Conservation (phyloP, 1,139 yeast genomes). For the Magnusiomyces magnusii region DNA sequence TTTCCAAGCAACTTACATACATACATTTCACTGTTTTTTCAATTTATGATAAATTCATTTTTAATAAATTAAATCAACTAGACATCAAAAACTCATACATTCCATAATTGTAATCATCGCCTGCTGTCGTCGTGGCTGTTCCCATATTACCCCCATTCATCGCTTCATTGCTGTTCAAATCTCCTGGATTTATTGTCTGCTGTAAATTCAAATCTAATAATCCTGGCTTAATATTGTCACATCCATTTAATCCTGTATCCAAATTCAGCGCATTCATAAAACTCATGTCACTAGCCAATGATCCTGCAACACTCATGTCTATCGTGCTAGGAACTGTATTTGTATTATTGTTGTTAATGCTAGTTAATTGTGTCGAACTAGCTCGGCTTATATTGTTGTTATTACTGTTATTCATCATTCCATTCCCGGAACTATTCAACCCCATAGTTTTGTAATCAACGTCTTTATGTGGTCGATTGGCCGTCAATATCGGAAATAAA, state of each 20-base stretch:
- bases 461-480: conserved; percentile 15
- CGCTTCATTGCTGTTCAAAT: not conserved
- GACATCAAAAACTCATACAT: not conserved
- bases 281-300: not conserved
- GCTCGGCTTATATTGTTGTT: not conserved
- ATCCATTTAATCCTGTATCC: not conserved
- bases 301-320: not conserved
- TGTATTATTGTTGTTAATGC: not conserved
- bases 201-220: not conserved
- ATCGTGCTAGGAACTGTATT: not conserved
- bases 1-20: too few relatives aligned
- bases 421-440: not conserved
- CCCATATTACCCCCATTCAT: not conserved
- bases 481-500: conserved; percentile 13
- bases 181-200: not conserved
- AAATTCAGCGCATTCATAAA: not conserved
- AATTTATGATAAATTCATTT: too few relatives aligned
- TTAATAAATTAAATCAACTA: too few relatives aligned
- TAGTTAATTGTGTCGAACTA: not conserved
- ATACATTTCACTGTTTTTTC: too few relatives aligned
- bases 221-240: not conserved
- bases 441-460: not conserved
- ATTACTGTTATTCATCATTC: not conserved
- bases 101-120: not conserved
- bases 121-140: not conserved